Evolutionary conservation across 2,329 filamentous ascomycete species (phyloP).

Genomic region (Phyllosticta paracitricarpa): DNA sequence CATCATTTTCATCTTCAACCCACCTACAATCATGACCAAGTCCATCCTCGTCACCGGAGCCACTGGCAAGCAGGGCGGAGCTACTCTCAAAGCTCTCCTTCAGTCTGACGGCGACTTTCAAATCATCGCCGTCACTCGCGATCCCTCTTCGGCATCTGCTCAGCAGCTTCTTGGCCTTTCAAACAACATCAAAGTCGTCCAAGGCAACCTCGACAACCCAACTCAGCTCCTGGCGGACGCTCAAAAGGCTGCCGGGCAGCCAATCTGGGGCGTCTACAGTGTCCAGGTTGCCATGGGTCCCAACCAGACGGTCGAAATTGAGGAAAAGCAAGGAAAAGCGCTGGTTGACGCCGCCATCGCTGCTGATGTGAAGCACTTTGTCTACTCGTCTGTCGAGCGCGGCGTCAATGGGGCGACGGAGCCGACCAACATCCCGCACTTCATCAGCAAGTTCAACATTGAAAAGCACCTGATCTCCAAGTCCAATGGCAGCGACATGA

Average conservation of each 20-base stretch:
- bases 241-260: conserved; percentile 22
- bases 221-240: conserved; percentile 41
- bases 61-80: conserved; percentile 37
- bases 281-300: conserved; percentile 17
- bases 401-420: conserved; percentile 34
- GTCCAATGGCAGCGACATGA: conserved; percentile 34
- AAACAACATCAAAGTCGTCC: conserved; percentile 41
- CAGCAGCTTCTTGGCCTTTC: conserved; percentile 38
- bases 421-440: conserved; percentile 50
- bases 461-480: conserved; percentile 46
- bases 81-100: conserved; percentile 30
- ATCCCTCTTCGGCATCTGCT: conserved; percentile 38
- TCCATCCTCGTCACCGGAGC: conserved; percentile 33
- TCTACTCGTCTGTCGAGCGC: conserved; percentile 29
- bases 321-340: conserved; percentile 29
- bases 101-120: conserved; percentile 29
- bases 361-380: conserved; percentile 25
- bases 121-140: conserved; percentile 49
- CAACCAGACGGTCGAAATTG: conserved; percentile 13
- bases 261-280: conserved; percentile 25
- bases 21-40: conserved; percentile 20
- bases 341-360: conserved; percentile 25
- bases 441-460: conserved; percentile 49
- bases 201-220: conserved; percentile 44
- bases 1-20: background rate